Evolutionary conservation across 2,329 filamentous ascomycete genomes (phyloP).

Genomic region (Paecilomyces sp.): DNA sequence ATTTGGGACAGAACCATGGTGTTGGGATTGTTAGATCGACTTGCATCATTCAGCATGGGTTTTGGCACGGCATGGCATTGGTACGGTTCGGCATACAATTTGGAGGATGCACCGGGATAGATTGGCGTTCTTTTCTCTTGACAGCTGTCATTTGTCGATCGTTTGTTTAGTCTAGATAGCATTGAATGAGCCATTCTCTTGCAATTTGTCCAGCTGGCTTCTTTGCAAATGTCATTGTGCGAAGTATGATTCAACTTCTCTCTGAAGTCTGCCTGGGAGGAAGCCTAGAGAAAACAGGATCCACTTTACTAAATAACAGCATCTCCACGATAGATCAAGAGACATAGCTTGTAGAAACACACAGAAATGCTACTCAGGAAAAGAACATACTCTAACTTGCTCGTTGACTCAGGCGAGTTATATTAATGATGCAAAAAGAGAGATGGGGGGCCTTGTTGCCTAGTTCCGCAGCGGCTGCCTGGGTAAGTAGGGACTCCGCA

Average conservation of each 20-base stretch:
- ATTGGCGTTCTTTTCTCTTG: background rate
- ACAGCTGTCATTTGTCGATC: background rate
- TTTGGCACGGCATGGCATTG: background rate
- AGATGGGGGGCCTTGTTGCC: background rate
- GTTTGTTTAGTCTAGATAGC: background rate
- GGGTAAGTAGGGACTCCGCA: background rate
- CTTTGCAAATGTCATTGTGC: too few species aligned
- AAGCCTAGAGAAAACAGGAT: background rate
- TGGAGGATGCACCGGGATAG: too few species aligned
- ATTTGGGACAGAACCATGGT: background rate
- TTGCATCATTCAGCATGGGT: background rate
- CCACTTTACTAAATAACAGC: background rate
- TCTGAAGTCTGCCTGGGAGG: background rate
- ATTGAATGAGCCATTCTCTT: background rate
- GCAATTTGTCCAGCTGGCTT: background rate
- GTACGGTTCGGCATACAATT: too few species aligned
- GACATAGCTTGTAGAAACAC: too few species aligned
- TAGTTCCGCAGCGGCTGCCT: background rate
- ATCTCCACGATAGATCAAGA: background rate
- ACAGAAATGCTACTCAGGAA: background rate
- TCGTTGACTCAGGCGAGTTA: background rate
- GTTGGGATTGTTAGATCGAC: background rate
- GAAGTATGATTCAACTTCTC: background rate
- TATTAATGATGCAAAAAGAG: background rate
- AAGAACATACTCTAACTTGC: background rate